Evolutionary conservation across 1,139 yeast species (phyloP), one percentile per base, ranked within the genome.

Genomic region (Yamadazyma taylorii): DNA sequence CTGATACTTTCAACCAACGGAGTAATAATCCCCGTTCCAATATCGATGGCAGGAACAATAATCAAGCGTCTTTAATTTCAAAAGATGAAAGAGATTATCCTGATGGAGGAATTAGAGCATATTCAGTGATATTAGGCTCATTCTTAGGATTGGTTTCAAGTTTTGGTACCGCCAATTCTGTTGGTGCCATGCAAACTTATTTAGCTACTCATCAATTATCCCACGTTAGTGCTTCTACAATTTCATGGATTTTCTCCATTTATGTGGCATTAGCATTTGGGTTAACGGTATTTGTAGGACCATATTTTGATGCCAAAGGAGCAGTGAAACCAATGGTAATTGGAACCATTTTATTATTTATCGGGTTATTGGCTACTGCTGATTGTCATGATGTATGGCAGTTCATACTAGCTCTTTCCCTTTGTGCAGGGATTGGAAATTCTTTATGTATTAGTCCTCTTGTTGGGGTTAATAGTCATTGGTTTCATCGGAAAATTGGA

Each of bases 141-240:
- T 79, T 79, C 55, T 58, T 76, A 32, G 80, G 85, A 1, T 60
- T 76, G 25, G 58, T 75, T 7, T 73, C 78, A 5, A 69, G 74
- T 5, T 76, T 83, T 51, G 89, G 89, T 3, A 52, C 81, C 24
- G 64, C 76, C 42, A 81, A 80, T 48, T 60, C 83, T 2, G 66
- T 75, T 16, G 86, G 87, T 38, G 81, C 79, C 9, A 67, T 81
- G 19, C 85, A 81, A 52, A 73, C 83, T 1, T 79, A 79, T 54
- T 65, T 81, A 3, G 57, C 75, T 3, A 60, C 62, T 35, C 69
- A 81, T 53, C 84, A 79, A 48, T 63, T 82, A 38, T 53, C 56
- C 3, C 53, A 61, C 24, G 51, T 63, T 11, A 56, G 71, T 9
- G 65, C 76, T 2, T 62, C 78, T 3, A 58, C 75, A 6, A 64